phyloP scores from a whole-genome alignment of 2,329 filamentous ascomycete species.

The Aspergillus arachidicola region DNA sequence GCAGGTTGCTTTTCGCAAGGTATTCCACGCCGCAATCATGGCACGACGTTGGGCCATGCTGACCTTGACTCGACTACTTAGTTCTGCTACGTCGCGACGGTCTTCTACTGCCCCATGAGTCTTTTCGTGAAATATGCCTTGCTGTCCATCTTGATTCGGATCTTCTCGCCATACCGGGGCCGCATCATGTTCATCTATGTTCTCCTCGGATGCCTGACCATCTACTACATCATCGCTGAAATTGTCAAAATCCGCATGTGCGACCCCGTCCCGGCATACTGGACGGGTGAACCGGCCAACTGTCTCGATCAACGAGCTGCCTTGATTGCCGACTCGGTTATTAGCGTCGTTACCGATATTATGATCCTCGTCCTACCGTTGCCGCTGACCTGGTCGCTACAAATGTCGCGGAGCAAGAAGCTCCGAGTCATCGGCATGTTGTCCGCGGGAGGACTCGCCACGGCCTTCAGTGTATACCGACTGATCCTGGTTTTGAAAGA shows the following conservation, averaged over 20 bases:
- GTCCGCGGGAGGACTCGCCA: slow-evolving; percentile 42
- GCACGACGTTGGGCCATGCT: not conserved
- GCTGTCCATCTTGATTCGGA: slow-evolving; percentile 40
- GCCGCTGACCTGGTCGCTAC: slow-evolving; percentile 43
- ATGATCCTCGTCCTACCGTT: slow-evolving; percentile 41
- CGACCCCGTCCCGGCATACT: slow-evolving; percentile 39
- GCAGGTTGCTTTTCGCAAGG: slow-evolving; percentile 30
- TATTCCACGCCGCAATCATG: not conserved
- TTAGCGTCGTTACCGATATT: slow-evolving; percentile 39
- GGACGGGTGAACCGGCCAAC: slow-evolving; percentile 27
- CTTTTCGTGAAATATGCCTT: slow-evolving; percentile 42
- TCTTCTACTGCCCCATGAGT: slow-evolving; percentile 45
- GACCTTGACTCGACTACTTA: not conserved
- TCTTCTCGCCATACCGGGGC: slow-evolving; percentile 39
- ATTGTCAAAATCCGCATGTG: slow-evolving; percentile 44
- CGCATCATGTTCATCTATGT: slow-evolving; percentile 39
- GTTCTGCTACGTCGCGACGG: slow-evolving; percentile 41
- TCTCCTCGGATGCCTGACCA: slow-evolving; percentile 35
- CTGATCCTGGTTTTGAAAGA: slow-evolving; percentile 37
- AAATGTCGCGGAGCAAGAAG: slow-evolving; percentile 40
- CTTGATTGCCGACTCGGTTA: slow-evolving; percentile 37
- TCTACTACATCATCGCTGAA: slow-evolving; percentile 40
- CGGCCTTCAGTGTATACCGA: slow-evolving; percentile 42
- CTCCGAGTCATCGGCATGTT: slow-evolving; percentile 41
- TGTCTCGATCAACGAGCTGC: slow-evolving; percentile 42